Base-by-base conservation (phyloP, 257 asterid genomes). In the Echium plantagineum region DNA sequence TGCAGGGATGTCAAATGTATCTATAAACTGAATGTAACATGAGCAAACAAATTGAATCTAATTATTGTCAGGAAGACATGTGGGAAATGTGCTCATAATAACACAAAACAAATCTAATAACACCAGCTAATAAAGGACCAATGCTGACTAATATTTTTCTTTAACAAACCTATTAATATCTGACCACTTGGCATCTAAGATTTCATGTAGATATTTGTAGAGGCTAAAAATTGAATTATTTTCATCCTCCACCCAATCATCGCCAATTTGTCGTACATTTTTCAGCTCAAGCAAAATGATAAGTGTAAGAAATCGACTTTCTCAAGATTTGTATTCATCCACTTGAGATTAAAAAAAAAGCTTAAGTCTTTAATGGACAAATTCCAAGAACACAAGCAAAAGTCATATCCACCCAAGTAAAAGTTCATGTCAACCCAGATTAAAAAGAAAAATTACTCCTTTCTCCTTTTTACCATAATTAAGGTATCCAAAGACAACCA, bases 401-500 rank as follows among this genome's bases (percentile, higher is more conserved):
- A 47, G 52, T 17, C 10, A 53, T 8, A 56, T 56, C 38, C 7
- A 56, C 60, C 18, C 60, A 53, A 53, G 17, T n/a, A n/a, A 21
- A 53, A 18, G 4, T n/a, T 52, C 2, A 52, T 52, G 10, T 2
- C 24, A 55, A 55, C 28, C 30, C 15, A 55, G 18, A 21, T 21
- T n/a, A n/a, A 32, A 24, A 12, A 21, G 2, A 60, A 24, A 24
- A 49, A 42, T 47, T 21, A 59, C 20, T 38, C 9, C 9, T 15
- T 38, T 38, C 48, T 9, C 48, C n/a, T 38, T 38, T 38, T 38
- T 10, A 38, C 48, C 48, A 7, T 38, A 65, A 59, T 56, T 28
- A 55, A 60, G 64, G 62, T 12, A 32, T 65, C 58, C 59, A 32
- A 56, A 66, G 55, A 57, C 51, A 67, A 28, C 26, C 32, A 26